phyloP scores from a whole-genome alignment of 2,329 filamentous ascomycete species.

The Acrocalymma vagum region DNA sequence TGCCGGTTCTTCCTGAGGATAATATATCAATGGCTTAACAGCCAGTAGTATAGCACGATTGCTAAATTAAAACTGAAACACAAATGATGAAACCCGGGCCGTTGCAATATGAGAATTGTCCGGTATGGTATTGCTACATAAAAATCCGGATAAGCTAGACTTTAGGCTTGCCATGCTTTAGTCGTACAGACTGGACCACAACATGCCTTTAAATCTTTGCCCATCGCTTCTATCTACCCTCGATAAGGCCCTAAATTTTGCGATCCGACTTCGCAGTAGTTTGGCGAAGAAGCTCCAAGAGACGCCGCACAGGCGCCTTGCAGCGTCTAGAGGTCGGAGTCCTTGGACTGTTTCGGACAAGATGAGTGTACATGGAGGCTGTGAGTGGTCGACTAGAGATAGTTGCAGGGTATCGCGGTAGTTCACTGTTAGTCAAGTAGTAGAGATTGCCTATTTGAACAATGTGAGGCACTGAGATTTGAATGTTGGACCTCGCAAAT shows the following conservation, averaged over 20 bases:
- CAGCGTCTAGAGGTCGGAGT: too few relatives aligned
- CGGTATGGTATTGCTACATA: too few relatives aligned
- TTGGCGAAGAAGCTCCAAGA: too few relatives aligned
- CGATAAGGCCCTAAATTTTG: too few relatives aligned
- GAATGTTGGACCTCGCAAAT: slow-evolving; percentile 6
- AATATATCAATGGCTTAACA: slow-evolving; percentile 2
- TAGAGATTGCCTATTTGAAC: slow-evolving; percentile 1
- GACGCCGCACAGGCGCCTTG: too few relatives aligned
- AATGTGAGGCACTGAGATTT: background rate
- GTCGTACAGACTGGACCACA: too few relatives aligned
- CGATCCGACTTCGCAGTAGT: too few relatives aligned
- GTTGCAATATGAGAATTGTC: slow-evolving; percentile 17
- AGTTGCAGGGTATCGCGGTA: background rate
- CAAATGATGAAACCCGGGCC: slow-evolving; percentile 18
- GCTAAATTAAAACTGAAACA: slow-evolving; percentile 17
- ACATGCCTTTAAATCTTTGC: too few relatives aligned
- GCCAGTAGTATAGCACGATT: slow-evolving; percentile 8
- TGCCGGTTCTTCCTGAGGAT: slow-evolving; percentile 1
- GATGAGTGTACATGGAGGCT: background rate
- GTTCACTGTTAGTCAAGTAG: background rate
- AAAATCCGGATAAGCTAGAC: too few relatives aligned
- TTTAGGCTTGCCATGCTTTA: too few relatives aligned
- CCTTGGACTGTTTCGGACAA: too few relatives aligned
- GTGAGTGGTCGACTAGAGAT: background rate
- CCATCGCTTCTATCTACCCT: too few relatives aligned